These are phyloP conservation scores for Lentinula novae-zelandiae DNA, from an alignment of 1,284 basidiomycete genomes.

Conservation along the genomic window DNA sequence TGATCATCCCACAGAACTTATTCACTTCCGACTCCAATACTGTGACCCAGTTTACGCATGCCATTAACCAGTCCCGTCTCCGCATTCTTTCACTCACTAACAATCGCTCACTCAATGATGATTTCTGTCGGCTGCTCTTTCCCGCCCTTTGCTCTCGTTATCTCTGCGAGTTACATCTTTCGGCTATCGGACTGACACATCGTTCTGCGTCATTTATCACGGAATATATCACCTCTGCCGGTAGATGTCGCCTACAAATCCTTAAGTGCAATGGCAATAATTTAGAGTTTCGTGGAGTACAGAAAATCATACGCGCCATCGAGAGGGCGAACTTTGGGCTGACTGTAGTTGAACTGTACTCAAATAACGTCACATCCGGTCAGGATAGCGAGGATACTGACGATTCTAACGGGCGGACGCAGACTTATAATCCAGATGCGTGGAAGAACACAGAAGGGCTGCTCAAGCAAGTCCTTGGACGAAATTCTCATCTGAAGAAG, in stretches of 20 bases:
- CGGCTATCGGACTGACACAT: slow-evolving; percentile 47
- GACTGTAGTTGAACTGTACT: slow-evolving; percentile 45
- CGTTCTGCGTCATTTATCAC: slow-evolving; percentile 40
- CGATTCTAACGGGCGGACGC: slow-evolving; percentile 20
- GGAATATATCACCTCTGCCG: slow-evolving; percentile 48
- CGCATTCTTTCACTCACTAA: slow-evolving; percentile 41
- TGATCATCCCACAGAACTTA: slow-evolving; percentile 33
- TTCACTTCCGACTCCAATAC: slow-evolving; percentile 36
- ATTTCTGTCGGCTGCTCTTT: slow-evolving; percentile 49
- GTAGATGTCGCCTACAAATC: slow-evolving; percentile 42
- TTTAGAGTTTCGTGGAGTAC: slow-evolving; percentile 43
- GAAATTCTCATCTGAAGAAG: slow-evolving; percentile 47
- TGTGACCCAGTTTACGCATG: slow-evolving; percentile 34
- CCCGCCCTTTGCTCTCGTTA: slow-evolving; percentile 40
- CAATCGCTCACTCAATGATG: slow-evolving; percentile 41
- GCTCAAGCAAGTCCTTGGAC: slow-evolving; percentile 37
- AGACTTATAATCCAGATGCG: slow-evolving; percentile 12
- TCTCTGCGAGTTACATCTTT: slow-evolving; percentile 54
- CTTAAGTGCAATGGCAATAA: slow-evolving; percentile 57
- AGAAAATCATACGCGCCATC: slow-evolving; percentile 42
- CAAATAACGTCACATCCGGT: slow-evolving; percentile 34
- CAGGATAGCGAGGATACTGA: slow-evolving; percentile 20
- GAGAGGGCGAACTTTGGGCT: slow-evolving; percentile 48
- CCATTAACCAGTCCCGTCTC: slow-evolving; percentile 47
- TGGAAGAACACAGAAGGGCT: slow-evolving; percentile 36